Conservation (phyloP, 805 yeast species). For the Kodamaea lidongshanica region DNA sequence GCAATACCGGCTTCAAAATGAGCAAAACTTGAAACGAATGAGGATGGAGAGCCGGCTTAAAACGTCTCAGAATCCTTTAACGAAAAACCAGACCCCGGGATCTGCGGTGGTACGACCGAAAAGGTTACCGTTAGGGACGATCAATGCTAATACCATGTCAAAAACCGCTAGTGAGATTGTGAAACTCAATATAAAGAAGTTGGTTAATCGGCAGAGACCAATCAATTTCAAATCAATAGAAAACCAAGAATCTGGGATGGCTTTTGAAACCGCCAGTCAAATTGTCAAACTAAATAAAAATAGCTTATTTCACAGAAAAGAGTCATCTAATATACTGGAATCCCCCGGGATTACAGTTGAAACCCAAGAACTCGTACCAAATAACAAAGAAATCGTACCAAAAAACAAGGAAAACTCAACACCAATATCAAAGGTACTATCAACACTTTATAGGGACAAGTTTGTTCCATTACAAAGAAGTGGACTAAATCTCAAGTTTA, state of each 20-base stretch:
- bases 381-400: neutral
- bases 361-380: neutral
- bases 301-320: no score
- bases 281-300: no score
- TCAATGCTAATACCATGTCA: constrained; percentile 1
- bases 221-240: no score
- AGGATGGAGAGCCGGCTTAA: constrained; percentile 8
- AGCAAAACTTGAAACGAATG: constrained; percentile 9
- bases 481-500: constrained; percentile 3
- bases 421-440: constrained; percentile 1
- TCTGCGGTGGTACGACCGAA: no score
- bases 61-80: constrained; percentile 1
- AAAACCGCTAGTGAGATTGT: no score
- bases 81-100: neutral
- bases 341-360: neutral
- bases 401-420: neutral
- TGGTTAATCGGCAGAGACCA: no score
- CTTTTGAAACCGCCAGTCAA: no score
- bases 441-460: neutral
- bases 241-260: no score
- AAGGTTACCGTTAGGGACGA: constrained; percentile 4
- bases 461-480: constrained; percentile 3
- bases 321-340: no score
- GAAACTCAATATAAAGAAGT: no score
- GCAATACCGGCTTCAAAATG: constrained; percentile 5